Evolutionary conservation across 108 stramenopile genomes (phyloP).

Genomic region (Poteriospumella lacustris): DNA sequence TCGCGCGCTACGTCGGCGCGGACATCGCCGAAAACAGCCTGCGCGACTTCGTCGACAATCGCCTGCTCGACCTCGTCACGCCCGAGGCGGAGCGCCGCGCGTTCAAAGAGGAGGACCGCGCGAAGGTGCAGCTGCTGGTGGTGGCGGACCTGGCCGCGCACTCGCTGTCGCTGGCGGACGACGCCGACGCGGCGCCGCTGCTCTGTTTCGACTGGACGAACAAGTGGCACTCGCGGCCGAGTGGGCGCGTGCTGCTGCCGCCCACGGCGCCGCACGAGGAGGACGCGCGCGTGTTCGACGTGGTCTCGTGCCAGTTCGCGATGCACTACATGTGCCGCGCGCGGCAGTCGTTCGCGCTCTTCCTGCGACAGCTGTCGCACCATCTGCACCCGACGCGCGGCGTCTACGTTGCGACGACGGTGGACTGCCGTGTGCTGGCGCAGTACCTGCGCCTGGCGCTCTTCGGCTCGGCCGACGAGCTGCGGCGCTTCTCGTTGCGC

Average conservation of each 20-base stretch:
- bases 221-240: background rate
- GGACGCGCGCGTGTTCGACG: too few relatives aligned
- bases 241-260: conserved; percentile 48
- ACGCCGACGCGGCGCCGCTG: background rate
- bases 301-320: conserved; percentile 93
- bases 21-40: conserved; percentile 92
- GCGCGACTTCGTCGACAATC: conserved; percentile 78
- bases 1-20: conserved; percentile 81
- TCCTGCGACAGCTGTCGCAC: conserved; percentile 78
- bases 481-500: background rate
- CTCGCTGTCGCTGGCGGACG: background rate
- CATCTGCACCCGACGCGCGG: conserved; percentile 73
- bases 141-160: background rate
- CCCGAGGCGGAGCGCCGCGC: too few relatives aligned
- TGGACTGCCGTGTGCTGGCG: conserved; percentile 67
- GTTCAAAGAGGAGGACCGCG: background rate
- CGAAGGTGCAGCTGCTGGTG: conserved; percentile 1
- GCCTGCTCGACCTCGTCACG: conserved; percentile 33
- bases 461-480: background rate
- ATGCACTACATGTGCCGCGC: conserved; percentile 99
- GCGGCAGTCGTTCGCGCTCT: conserved; percentile 40
- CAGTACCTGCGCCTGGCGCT: background rate
- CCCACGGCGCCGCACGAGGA: conserved; percentile 40
- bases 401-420: conserved; percentile 85
- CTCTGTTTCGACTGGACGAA: background rate